Base-by-base conservation (phyloP, 2,329 filamentous ascomycete genomes). In the Coniochaeta hoffmannii region DNA sequence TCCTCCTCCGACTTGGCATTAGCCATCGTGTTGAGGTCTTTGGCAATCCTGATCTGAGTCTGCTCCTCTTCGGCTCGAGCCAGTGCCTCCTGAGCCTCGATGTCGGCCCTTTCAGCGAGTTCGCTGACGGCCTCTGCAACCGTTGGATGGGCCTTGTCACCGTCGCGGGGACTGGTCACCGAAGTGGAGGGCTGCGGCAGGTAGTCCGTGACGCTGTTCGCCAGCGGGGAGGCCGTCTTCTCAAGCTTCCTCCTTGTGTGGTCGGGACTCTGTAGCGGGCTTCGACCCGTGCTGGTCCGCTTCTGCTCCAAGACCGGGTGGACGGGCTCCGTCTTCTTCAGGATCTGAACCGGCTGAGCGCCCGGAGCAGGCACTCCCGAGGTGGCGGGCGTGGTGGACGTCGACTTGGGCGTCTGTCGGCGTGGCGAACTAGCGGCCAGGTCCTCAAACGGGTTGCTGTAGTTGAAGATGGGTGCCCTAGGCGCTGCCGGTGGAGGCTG, bases 91-190 rank as follows among this genome's bases (percentile, higher is more conserved):
- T 85, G 83, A 2, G 87, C 85, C 64, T 80, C 76, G 8, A 71
- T 68, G 58, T 80, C 73, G 19, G 70, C 77, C 61, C 74, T 71
- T 52, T 69, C 68, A 44, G 86, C 87, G 60, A 91, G 75, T 41
- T 84, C 85, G 60, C 76, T 80, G 38, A 91, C 76, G 26, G 87
- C 85, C 55, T 89, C 83, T 19, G 87, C 78, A 30, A 94, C 87
- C 52, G 85, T 87, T 69, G 90, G 86, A 61, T 76, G 82, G 54
- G 71, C 68, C 49, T 70, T 64, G 9, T 65, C 60, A 17, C 9
- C 50, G n/a, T 38, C 34, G 12, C n/a, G 50, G 17, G 34, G 5
- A 12, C 22, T 35, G 49, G 58, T 58, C 28, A 64, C 58, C 10
- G 53, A 38, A 15, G 30, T 44, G 10, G 54, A 22, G 7, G 55